Conservation (phyloP, 805 yeast species). For the Saccharomyces cerevisiae region DNA sequence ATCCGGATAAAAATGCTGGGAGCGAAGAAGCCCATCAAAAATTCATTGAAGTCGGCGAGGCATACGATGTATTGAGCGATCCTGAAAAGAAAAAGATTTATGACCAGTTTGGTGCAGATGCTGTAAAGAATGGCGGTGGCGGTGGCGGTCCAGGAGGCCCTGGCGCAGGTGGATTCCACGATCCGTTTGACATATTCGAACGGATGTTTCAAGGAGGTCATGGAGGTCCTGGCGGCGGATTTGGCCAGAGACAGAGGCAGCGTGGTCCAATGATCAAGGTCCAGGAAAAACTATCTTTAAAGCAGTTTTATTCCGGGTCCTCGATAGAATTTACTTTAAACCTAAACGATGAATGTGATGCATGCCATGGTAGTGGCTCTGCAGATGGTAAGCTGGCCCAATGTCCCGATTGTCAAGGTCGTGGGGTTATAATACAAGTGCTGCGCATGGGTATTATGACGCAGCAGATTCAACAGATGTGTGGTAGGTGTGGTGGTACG, state of each 20-base stretch:
- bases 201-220: constrained; percentile 29
- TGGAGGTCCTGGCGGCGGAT: constrained; percentile 39
- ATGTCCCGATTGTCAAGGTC: constrained; percentile 69
- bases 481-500: constrained; percentile 73
- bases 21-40: constrained; percentile 75
- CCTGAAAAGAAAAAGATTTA: constrained; percentile 58
- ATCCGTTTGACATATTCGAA: constrained; percentile 31
- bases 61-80: constrained; percentile 78
- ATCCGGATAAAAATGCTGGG: constrained; percentile 89
- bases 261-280: constrained; percentile 59
- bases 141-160: constrained; percentile 41
- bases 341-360: constrained; percentile 66
- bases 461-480: constrained; percentile 71
- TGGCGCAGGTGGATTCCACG: constrained; percentile 30
- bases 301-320: constrained; percentile 65
- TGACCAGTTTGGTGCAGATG: constrained; percentile 74
- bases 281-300: constrained; percentile 46
- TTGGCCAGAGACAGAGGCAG: constrained; percentile 38
- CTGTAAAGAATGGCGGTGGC: constrained; percentile 54
- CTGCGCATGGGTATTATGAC: constrained; percentile 84
- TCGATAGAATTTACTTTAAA: constrained; percentile 51
- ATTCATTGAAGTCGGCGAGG: constrained; percentile 88
- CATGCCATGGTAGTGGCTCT: constrained; percentile 80
- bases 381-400: constrained; percentile 61
- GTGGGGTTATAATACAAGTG: constrained; percentile 56